Evolutionary conservation across 352 stramenopile species (phyloP).

Genomic region (Pythium brachiatum): DNA sequence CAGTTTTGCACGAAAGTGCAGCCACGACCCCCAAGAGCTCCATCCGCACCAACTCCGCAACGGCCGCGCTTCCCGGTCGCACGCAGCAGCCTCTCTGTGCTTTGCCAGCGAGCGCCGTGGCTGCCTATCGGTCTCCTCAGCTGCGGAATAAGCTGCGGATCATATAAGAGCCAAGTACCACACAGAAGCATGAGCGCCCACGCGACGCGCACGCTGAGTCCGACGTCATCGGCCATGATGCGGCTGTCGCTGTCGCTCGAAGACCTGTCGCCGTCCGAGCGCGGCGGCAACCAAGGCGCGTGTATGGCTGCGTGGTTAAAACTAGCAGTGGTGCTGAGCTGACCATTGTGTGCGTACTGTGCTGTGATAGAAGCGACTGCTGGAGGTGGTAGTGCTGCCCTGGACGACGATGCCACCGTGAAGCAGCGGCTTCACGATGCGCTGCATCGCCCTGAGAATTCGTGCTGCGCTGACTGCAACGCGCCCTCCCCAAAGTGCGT

Average conservation of each 20-base stretch:
- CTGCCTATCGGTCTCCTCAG: not conserved
- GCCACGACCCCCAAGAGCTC: constrained; percentile 2
- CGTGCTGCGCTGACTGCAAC: constrained; percentile 63
- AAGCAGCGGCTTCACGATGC: constrained; percentile 44
- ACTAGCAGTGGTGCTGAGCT: not conserved
- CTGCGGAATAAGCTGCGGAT: not conserved
- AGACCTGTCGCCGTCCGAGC: constrained; percentile 3
- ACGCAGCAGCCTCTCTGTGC: constrained; percentile 1
- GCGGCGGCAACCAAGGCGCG: constrained; percentile 16
- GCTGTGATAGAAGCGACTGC: too few species aligned
- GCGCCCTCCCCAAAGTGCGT: constrained; percentile 56
- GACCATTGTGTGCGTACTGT: too few species aligned
- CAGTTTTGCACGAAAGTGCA: constrained; percentile 13
- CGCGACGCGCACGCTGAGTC: not conserved
- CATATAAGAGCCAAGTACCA: too few species aligned
- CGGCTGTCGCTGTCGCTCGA: constrained; percentile 17
- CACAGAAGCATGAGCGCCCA: not conserved
- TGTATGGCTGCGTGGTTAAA: not conserved
- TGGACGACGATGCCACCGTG: constrained; percentile 30
- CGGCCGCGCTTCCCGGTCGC: not conserved
- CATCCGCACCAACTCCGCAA: too few species aligned
- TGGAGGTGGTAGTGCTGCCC: constrained; percentile 3
- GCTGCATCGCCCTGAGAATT: constrained; percentile 53
- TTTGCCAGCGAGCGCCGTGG: too few species aligned
- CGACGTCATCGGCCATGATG: constrained; percentile 18